Evolutionary conservation across 768 basidiomycete genomes (phyloP).

Genomic region (Serendipita sp.): DNA sequence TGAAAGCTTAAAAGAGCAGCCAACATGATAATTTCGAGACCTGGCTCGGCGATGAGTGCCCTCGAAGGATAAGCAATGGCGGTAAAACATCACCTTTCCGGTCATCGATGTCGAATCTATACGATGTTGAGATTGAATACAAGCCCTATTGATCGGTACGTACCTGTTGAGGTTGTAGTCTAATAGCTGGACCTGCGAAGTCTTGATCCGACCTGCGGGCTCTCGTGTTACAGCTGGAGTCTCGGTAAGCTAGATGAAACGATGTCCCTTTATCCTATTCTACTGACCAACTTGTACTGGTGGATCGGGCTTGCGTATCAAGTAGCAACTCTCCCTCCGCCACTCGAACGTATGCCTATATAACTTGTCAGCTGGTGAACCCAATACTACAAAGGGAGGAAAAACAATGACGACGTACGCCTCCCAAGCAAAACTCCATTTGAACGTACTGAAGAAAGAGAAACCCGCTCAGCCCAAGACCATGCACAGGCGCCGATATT

Average conservation of each 20-base stretch:
- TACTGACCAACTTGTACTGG: constrained; percentile 44
- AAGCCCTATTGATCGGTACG: constrained; percentile 7
- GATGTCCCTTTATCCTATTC: background rate
- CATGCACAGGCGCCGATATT: background rate
- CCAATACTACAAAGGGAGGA: background rate
- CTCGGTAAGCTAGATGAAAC: background rate
- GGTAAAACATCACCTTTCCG: constrained; percentile 29
- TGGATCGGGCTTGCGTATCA: constrained; percentile 73
- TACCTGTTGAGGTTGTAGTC: constrained; percentile 76
- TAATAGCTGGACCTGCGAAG: constrained; percentile 52
- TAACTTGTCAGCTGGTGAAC: background rate
- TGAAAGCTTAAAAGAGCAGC: constrained; percentile 63
- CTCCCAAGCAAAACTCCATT: constrained; percentile 73
- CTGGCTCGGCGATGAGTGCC: constrained; percentile 14
- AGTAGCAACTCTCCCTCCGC: constrained; percentile 69
- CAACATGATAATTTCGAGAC: constrained; percentile 66
- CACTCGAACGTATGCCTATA: constrained; percentile 69
- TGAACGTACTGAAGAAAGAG: constrained; percentile 26
- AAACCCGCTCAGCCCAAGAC: background rate
- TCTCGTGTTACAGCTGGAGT: constrained; percentile 53
- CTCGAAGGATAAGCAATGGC: background rate
- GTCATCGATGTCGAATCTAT: constrained; percentile 72
- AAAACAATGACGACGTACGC: constrained; percentile 31
- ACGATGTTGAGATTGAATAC: background rate
- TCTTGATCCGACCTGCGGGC: constrained; percentile 45